phyloP scores from a whole-genome alignment of 2,329 filamentous ascomycete species.

The Tolypocladium ovalisporum region DNA sequence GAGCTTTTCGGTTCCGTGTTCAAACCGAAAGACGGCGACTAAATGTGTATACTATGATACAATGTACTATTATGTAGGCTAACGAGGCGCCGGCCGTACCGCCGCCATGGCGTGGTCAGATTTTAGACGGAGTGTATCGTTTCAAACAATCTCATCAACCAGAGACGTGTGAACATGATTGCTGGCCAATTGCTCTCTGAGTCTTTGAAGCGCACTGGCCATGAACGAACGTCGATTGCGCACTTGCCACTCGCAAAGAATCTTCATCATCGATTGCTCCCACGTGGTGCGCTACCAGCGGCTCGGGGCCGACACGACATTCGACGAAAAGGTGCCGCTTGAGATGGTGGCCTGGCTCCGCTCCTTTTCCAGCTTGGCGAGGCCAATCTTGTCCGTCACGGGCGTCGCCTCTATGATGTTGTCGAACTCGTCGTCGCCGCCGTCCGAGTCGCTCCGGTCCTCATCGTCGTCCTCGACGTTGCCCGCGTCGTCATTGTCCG shows the following conservation, averaged over 20 bases:
- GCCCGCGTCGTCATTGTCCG: conserved; percentile 50
- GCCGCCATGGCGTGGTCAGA: background rate
- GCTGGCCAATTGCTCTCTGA: background rate
- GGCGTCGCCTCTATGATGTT: conserved; percentile 87
- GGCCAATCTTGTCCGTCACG: conserved; percentile 73
- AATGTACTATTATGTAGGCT: background rate
- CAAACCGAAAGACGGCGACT: background rate
- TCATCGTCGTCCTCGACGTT: conserved; percentile 48
- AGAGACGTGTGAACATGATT: background rate
- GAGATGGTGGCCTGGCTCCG: conserved; percentile 34
- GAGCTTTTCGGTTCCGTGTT: background rate
- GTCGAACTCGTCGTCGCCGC: conserved; percentile 73
- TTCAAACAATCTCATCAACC: background rate
- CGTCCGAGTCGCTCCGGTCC: conserved; percentile 47
- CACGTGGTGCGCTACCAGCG: conserved; percentile 25
- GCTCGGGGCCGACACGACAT: conserved; percentile 34
- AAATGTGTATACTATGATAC: background rate
- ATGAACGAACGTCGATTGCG: background rate
- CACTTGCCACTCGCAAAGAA: background rate
- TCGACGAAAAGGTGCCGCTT: conserved; percentile 41
- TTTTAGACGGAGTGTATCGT: background rate
- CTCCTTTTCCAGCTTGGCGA: conserved; percentile 46
- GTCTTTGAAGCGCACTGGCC: background rate
- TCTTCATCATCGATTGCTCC: background rate
- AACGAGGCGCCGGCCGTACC: background rate